These are phyloP conservation scores for Letharia columbiana DNA, from an alignment of 495 filamentous ascomycete species.

Conservation along the genomic window DNA sequence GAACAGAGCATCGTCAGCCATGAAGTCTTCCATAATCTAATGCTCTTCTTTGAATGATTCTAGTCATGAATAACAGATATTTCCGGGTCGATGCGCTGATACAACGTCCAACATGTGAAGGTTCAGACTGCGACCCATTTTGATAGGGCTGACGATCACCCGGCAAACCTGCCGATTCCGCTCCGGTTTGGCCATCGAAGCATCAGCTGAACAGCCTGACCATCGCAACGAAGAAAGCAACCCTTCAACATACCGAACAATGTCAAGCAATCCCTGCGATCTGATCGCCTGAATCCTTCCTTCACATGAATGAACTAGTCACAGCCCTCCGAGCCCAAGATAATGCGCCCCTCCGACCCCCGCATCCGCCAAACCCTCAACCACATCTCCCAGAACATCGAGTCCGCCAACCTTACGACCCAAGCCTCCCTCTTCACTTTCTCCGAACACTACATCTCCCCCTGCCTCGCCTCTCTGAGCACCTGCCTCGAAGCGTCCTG, in stretches of 20 bases:
- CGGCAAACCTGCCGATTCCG: neutral
- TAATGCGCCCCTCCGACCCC: constrained; percentile 70
- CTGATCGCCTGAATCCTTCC: neutral
- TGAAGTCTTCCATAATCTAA: no score
- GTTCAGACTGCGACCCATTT: neutral
- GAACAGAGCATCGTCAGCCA: no score
- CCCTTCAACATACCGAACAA: neutral
- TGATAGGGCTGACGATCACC: neutral
- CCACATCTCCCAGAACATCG: constrained; percentile 83
- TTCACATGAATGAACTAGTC: neutral
- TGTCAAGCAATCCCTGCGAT: neutral
- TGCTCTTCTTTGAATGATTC: no score
- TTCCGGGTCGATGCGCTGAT: no score
- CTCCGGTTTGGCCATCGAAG: neutral
- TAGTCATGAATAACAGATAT: no score
- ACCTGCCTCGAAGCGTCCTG: constrained; percentile 62
- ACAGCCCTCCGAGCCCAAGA: neutral
- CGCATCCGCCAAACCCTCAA: constrained; percentile 91
- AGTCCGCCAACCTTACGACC: constrained; percentile 83
- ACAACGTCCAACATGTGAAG: no score
- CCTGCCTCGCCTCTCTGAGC: constrained; percentile 62
- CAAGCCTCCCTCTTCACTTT: constrained; percentile 84
- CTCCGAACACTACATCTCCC: constrained; percentile 72
- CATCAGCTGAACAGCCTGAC: neutral
- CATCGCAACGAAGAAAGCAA: neutral